These are phyloP conservation scores for Pseudocercospora fuligena DNA, from an alignment of 2,329 filamentous ascomycete genomes.

Conservation along the genomic window DNA sequence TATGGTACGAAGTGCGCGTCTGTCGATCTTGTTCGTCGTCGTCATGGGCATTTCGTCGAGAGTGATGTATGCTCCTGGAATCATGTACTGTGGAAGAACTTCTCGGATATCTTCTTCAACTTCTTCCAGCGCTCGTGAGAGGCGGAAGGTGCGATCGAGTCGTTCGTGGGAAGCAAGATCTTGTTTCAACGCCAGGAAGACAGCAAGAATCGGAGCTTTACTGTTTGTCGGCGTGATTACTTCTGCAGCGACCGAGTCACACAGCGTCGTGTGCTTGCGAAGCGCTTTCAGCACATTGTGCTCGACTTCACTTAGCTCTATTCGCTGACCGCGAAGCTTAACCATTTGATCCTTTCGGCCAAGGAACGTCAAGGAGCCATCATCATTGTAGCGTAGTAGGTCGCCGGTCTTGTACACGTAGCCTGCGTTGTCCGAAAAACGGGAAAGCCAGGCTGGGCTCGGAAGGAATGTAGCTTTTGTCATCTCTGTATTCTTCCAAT, in stretches of 20 bases:
- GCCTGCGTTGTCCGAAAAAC: too few species aligned
- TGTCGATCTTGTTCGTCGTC: conserved; percentile 72
- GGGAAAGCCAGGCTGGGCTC: neutral
- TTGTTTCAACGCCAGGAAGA: conserved; percentile 5
- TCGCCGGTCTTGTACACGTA: conserved; percentile 9
- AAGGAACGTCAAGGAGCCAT: neutral
- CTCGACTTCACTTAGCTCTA: conserved; percentile 77
- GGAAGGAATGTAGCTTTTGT: neutral
- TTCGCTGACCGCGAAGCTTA: conserved; percentile 76
- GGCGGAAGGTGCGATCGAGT: neutral
- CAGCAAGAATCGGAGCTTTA: conserved; percentile 6
- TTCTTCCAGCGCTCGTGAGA: conserved; percentile 5
- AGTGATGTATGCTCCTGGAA: conserved; percentile 73
- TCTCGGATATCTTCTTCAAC: conserved; percentile 42
- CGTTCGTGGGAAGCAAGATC: neutral
- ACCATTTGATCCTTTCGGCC: conserved; percentile 76
- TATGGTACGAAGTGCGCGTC: conserved; percentile 55
- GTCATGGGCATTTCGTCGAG: conserved; percentile 71
- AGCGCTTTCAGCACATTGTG: conserved; percentile 51
- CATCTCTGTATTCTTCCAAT: neutral
- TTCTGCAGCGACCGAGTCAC: conserved; percentile 6
- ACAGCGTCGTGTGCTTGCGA: neutral
- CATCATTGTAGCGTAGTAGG: neutral
- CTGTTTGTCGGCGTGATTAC: conserved; percentile 1
- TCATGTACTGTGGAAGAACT: conserved; percentile 70